Base-by-base conservation (phyloP, 306 rosid genomes). In the cucumber (Cucumis sativus) region DNA sequence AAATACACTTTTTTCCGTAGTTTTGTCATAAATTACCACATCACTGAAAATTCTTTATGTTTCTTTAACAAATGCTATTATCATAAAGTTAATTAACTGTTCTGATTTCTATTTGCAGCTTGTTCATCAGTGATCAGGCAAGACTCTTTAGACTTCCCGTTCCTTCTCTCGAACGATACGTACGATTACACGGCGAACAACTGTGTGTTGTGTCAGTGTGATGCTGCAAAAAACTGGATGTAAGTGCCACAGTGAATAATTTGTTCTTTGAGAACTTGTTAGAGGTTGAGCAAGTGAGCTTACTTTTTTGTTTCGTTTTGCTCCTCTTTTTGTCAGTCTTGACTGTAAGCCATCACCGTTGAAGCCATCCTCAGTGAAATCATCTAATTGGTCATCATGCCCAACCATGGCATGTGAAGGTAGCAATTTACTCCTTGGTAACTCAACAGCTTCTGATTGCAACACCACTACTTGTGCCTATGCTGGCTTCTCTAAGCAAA, bases 151-250 rank as follows among this genome's bases (percentile, higher is more conserved):
- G 97, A 92, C 76, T 72, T n/a, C 82, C 88, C 91, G 1, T 60
- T 92, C 45, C 92, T 88, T 40, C 88, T 91, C 21, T 52, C 97
- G 6, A 87, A 82, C 33, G 83, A 68, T 10, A 87, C 91, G 45
- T 80, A 85, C 21, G 65, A 39, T 56, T 84, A 87, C 70, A 92
- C 97, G 8, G 99, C 99, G 12, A 37, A 79, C 55, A 57, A 79
- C 16, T 95, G 99, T 37, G 89, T 95, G 23, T 88, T 83, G 79
- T 95, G 99, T 90, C 78, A 40, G 10, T 87, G 97, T 30, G 77
- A 82, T 37, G 75, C 86, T 25, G 67, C 82, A 5, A 84, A 71
- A 63, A 85, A 79, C 39, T 82, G 21, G 64, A 69, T 56, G 97
- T 93, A 64, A 88, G 76, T 71, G 23, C n/a, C 60, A 71, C 51